Evolutionary conservation across 352 stramenopile genomes (phyloP).

Genomic region (Blastocystis sp.): DNA sequence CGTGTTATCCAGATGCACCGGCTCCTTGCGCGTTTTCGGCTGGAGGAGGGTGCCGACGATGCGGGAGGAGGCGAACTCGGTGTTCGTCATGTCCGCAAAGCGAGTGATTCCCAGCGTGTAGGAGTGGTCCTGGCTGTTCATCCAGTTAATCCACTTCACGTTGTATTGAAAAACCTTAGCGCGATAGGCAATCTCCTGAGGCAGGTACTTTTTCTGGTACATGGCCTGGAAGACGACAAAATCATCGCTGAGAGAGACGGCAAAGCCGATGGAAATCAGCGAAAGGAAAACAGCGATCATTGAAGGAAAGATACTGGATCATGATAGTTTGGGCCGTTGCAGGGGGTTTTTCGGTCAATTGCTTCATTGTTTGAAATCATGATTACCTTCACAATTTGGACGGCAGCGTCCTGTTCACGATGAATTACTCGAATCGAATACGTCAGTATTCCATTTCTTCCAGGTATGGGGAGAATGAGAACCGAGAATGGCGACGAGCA

Average conservation of each 20-base stretch:
- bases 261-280: background rate
- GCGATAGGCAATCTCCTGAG: conserved; percentile 70
- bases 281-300: background rate
- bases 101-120: conserved; percentile 87
- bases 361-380: background rate
- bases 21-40: conserved; percentile 71
- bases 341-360: background rate
- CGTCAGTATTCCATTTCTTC: background rate
- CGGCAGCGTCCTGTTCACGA: background rate
- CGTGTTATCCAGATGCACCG: background rate
- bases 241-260: background rate
- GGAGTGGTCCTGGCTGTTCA: conserved; percentile 77
- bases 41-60: conserved; percentile 74
- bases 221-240: background rate
- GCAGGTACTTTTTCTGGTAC: conserved; percentile 43
- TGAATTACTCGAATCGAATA: background rate
- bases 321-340: too few species aligned
- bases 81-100: conserved; percentile 88
- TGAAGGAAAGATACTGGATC: background rate
- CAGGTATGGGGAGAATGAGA: background rate
- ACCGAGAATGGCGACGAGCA: background rate
- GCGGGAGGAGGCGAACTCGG: conserved; percentile 85
- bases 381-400: background rate
- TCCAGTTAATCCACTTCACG: conserved; percentile 79
- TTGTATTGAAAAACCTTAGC: conserved; percentile 81